Conservation (phyloP, 1,284 basidiomycete genomes). For the Amylostereum areolatum region DNA sequence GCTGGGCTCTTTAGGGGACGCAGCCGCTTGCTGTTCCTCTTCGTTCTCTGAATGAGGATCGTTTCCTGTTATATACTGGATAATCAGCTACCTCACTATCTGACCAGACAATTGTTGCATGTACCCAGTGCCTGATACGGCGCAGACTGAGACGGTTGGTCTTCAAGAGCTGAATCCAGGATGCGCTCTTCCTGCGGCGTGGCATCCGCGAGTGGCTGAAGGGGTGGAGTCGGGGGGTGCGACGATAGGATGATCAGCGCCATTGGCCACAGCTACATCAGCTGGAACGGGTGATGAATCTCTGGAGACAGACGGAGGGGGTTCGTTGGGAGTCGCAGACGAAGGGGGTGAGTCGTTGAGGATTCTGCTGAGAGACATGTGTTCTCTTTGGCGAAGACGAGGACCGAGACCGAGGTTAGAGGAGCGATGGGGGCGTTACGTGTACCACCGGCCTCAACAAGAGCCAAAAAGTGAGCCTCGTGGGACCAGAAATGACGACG, state of each 20-base stretch:
- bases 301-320: background rate
- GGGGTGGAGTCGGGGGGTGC: constrained; percentile 6
- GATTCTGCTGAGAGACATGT: constrained; percentile 26
- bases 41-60: no score
- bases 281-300: constrained; percentile 2
- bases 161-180: constrained; percentile 2
- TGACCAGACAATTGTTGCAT: constrained; percentile 7
- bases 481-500: no score
- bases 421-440: background rate
- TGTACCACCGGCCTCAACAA: background rate
- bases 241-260: constrained; percentile 6
- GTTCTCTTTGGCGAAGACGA: background rate
- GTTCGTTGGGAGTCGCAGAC: constrained; percentile 1
- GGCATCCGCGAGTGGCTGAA: constrained; percentile 7
- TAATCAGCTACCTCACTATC: no score
- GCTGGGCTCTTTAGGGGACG: no score
- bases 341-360: constrained; percentile 22
- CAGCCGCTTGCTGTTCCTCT: no score
- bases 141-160: constrained; percentile 3
- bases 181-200: constrained; percentile 1
- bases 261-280: constrained; percentile 2
- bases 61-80: no score
- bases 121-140: constrained; percentile 2
- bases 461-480: no score
- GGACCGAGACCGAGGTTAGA: constrained; percentile 2